These are phyloP conservation scores for Hericium alpestre DNA, from an alignment of 768 basidiomycete genomes.

Conservation along the genomic window DNA sequence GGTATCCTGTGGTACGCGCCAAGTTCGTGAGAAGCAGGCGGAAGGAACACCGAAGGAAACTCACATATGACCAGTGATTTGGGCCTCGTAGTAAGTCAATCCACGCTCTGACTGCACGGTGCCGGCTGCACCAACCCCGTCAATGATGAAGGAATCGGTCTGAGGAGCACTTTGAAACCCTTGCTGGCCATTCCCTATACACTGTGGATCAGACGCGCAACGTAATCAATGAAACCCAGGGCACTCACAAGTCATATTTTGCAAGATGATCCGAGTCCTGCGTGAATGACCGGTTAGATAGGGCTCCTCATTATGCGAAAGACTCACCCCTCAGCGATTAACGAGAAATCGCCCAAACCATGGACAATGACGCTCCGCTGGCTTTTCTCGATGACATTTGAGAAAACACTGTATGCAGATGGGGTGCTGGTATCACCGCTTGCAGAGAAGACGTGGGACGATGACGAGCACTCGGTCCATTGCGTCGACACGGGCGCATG, in stretches of 20 bases:
- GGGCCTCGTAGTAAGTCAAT: conserved; percentile 9
- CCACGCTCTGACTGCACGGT: conserved; percentile 12
- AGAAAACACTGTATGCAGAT: background rate
- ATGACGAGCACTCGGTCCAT: conserved; percentile 8
- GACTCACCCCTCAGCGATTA: conserved; percentile 10
- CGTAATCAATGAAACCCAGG: background rate
- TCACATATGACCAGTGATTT: conserved; percentile 13
- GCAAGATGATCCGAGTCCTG: conserved; percentile 8
- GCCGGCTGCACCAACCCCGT: conserved; percentile 9
- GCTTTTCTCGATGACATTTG: conserved; percentile 5
- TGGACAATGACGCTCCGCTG: conserved; percentile 4
- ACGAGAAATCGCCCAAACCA: conserved; percentile 4
- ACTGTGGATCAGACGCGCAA: background rate
- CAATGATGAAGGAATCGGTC: conserved; percentile 8
- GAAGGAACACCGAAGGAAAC: background rate
- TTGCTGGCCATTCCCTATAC: conserved; percentile 8
- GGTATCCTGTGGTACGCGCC: conserved; percentile 5
- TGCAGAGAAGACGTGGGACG: background rate
- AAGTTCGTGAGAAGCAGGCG: background rate
- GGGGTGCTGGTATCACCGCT: conserved; percentile 3
- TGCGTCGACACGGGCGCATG: conserved; percentile 8
- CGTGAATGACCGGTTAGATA: background rate
- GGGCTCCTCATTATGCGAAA: background rate
- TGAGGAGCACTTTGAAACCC: conserved; percentile 8
- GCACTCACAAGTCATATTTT: conserved; percentile 8